phyloP scores from a whole-genome alignment of 495 filamentous ascomycete genomes.

The Penicillium goetzii region DNA sequence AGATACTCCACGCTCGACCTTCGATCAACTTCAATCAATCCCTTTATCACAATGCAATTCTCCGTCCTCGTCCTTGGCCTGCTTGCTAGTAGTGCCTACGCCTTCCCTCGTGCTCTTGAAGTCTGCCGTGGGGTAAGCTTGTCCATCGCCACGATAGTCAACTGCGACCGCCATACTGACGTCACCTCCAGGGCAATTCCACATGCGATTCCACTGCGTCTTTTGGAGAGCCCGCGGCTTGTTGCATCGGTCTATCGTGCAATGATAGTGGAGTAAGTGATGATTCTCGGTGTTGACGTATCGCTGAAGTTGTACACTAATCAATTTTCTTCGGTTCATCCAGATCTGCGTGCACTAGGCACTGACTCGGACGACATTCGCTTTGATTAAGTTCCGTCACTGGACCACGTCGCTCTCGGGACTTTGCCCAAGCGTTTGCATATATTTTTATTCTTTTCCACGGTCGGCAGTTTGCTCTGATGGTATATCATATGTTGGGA shows the following conservation, averaged over 20 bases:
- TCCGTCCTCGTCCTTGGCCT: conserved; percentile 25
- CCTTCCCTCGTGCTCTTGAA: conserved; percentile 20
- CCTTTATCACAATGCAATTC: conserved; percentile 23
- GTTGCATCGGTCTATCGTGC: conserved; percentile 20
- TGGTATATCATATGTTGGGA: background rate
- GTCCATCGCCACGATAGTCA: background rate
- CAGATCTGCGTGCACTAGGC: conserved; percentile 5
- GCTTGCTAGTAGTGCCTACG: conserved; percentile 22
- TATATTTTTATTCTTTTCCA: background rate
- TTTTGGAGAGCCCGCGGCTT: conserved; percentile 7
- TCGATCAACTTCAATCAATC: background rate
- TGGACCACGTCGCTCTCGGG: background rate
- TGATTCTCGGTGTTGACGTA: background rate
- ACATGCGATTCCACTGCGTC: conserved; percentile 11
- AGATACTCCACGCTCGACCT: background rate
- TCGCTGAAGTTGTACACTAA: background rate
- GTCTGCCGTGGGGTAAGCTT: conserved; percentile 19
- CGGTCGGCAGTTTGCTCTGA: background rate
- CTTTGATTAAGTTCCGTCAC: background rate
- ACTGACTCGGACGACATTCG: background rate
- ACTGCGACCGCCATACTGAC: background rate
- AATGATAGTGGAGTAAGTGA: conserved; percentile 15
- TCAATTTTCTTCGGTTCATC: background rate
- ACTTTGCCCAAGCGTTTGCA: background rate
- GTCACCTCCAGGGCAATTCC: background rate